Evolutionary conservation across 352 stramenopile genomes (phyloP), one percentile per base, ranked within the genome.

Genomic region (Pythium brassicae): DNA sequence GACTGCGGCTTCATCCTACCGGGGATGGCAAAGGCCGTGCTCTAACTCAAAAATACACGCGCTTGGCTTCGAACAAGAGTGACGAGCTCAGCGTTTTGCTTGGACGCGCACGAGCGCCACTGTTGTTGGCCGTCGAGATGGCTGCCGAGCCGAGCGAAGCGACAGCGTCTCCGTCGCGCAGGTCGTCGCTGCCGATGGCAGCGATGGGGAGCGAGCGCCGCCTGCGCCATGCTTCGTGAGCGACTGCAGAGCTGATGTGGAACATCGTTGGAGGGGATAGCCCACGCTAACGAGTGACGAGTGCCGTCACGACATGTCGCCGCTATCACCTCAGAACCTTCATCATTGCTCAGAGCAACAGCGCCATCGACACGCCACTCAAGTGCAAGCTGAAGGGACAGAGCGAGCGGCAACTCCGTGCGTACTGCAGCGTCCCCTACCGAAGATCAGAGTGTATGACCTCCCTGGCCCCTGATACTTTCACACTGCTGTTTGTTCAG

Each of bases 1-100:
- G 85, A 94, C 66, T 95, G 85, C 53, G 79, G 85, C 29, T 74
- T 72, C 42, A 48, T 64, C 11, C 44, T 69, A 0, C 46, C 55
- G 10, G 34, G 11, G 40, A 11, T 45, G 2, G 43, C 19, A 23
- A 43, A 35, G 23, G 37, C 19, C 17, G 9, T 39, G 9, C n/a
- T 14, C 12, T 35, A 37, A 11, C 53, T 42, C 52, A 4, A 22
- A 49, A 43, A 50, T 40, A 53, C 34, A 53, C n/a, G 27, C n/a
- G 3, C 20, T 7, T 14, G 32, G 14, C 32, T 9, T 11, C 32
- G 14, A n/a, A n/a, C n/a, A n/a, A n/a, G n/a, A n/a, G n/a, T n/a
- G 32, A 37, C 32, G 6, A 37, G 32, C 32, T 9, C 32, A 35
- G 29, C 29, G 4, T 35, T 10, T 10, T 35, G 32, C 32, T 8